A percentile compares a stretch with the other conserved stretches of the same genome.
phyloP scores from a whole-genome alignment of 768 basidiomycete species.

The Tricholoma sp. region DNA sequence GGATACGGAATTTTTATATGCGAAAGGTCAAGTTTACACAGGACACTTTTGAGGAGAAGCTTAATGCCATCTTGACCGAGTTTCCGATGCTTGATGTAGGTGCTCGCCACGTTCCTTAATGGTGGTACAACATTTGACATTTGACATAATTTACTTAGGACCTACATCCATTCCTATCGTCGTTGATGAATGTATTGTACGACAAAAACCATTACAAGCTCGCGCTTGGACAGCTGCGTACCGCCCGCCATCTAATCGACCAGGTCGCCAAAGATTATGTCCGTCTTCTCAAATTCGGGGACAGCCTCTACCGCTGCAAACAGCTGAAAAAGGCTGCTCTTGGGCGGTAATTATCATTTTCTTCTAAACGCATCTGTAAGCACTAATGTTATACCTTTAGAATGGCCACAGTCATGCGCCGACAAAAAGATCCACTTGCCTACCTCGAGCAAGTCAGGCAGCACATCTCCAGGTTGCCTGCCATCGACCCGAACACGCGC shows the following conservation, averaged over 20 bases:
- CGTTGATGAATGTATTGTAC: constrained; percentile 96
- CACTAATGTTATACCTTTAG: constrained; percentile 30
- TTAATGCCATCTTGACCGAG: constrained; percentile 88
- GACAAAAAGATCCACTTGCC: constrained; percentile 97
- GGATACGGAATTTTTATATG: constrained; percentile 98
- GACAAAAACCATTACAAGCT: constrained; percentile 99
- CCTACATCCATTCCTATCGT: constrained; percentile 93
- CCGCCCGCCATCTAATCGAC: constrained; percentile 92
- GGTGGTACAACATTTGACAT: constrained; percentile 22
- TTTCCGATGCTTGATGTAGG: constrained; percentile 96
- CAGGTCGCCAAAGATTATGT: constrained; percentile 97
- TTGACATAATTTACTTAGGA: constrained; percentile 39
- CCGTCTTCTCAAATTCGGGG: constrained; percentile 95
- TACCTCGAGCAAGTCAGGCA: constrained; percentile 99
- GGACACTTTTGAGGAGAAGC: constrained; percentile 93
- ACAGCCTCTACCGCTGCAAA: constrained; percentile 96
- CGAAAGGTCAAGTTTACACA: constrained; percentile 99
- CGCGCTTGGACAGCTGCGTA: constrained; percentile 93
- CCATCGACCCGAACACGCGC: constrained; percentile 97
- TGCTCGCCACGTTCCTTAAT: constrained; percentile 12
- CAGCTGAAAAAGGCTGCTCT: constrained; percentile 97
- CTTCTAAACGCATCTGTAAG: neutral
- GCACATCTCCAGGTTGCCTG: constrained; percentile 96
- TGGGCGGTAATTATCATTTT: constrained; percentile 67
- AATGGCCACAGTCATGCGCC: constrained; percentile 98